phyloP scores from a whole-genome alignment of 257 asterid species.

The Salvia hispanica region DNA sequence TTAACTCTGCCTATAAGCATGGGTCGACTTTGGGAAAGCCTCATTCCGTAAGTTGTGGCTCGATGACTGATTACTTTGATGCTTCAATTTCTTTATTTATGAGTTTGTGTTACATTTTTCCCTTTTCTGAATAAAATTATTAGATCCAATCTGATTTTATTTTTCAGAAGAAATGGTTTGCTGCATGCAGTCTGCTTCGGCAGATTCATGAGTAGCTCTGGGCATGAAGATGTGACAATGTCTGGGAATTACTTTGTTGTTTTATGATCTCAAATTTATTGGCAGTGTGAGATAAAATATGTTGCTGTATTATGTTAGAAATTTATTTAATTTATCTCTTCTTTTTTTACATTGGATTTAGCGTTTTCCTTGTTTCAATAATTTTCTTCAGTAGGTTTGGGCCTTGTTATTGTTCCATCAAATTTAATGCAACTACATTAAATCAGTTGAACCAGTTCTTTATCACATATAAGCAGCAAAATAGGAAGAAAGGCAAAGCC shows the following conservation, averaged over 20 bases:
- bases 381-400: slow-evolving; percentile 1
- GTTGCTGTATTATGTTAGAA: background rate
- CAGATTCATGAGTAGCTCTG: slow-evolving; percentile 36
- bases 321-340: slow-evolving; percentile 29
- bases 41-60: slow-evolving; percentile 56
- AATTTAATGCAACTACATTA: background rate
- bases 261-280: slow-evolving; percentile 8
- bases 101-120: no score
- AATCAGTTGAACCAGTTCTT: background rate
- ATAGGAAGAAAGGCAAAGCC: background rate
- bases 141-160: background rate
- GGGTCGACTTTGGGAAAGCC: slow-evolving; percentile 65
- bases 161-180: slow-evolving; percentile 72
- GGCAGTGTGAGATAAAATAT: background rate
- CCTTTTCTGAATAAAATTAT: background rate
- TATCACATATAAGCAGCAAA: background rate
- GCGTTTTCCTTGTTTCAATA: background rate
- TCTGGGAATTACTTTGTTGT: slow-evolving; percentile 37
- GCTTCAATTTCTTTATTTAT: background rate
- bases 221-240: slow-evolving; percentile 32
- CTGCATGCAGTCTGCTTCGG: slow-evolving; percentile 54
- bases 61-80: background rate
- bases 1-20: slow-evolving; percentile 45
- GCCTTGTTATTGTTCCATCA: background rate
- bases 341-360: slow-evolving; percentile 2